Percentiles rank a stretch among this genome's conserved stretches.
Evolutionary conservation across 345 rosid genomes (phyloP).

Genomic region (Hypericum perforatum): DNA sequence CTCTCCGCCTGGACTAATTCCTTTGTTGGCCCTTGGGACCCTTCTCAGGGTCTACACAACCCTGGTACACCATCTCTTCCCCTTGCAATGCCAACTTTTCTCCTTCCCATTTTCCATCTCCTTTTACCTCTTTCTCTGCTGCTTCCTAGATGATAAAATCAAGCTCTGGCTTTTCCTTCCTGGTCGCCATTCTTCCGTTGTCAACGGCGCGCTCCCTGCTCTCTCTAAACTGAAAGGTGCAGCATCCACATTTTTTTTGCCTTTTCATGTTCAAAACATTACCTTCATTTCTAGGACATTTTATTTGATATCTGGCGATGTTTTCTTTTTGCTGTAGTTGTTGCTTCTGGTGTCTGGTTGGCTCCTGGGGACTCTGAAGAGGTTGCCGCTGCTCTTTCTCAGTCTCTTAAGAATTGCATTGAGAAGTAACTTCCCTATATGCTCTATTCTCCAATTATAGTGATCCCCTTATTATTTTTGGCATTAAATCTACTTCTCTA

Average conservation of each 20-base stretch:
- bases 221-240: constrained; percentile 82
- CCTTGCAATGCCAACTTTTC: too few species aligned
- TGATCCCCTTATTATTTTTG: too few species aligned
- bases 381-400: constrained; percentile 90
- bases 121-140: too few species aligned
- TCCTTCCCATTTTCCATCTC: too few species aligned
- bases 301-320: constrained; percentile 9
- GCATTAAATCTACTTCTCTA: constrained; percentile 11
- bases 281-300: background rate
- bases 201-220: constrained; percentile 70
- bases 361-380: constrained; percentile 99
- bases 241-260: too few species aligned
- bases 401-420: constrained; percentile 71
- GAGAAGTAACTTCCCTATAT: constrained; percentile 54
- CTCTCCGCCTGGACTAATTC: constrained; percentile 95
- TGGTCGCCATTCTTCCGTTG: constrained; percentile 59
- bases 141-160: constrained; percentile 70
- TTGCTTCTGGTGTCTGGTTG: constrained; percentile 90
- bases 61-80: constrained; percentile 45
- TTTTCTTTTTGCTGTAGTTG: constrained; percentile 37
- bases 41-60: constrained; percentile 93
- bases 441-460: constrained; percentile 1
- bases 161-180: constrained; percentile 99
- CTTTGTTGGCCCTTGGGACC: constrained; percentile 99
- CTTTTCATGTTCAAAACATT: background rate